Conservation (phyloP, 2,329 filamentous ascomycete species). For the Tolypocladium album region DNA sequence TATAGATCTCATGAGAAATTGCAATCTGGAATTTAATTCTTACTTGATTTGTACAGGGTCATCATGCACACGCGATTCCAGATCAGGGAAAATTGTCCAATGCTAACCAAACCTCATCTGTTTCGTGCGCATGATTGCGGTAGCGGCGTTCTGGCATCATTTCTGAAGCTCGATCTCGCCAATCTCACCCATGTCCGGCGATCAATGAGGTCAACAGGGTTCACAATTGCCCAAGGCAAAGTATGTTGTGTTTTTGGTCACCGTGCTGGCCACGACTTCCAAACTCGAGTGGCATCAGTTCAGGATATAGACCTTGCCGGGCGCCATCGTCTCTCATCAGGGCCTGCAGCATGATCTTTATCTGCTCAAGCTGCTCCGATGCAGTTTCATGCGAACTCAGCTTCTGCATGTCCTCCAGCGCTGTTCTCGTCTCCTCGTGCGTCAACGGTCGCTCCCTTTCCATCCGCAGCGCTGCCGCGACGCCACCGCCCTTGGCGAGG, state of each 20-base stretch:
- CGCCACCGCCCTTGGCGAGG: constrained; percentile 1
- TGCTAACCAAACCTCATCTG: neutral
- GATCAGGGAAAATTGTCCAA: neutral
- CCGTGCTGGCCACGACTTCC: neutral
- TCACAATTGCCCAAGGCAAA: constrained; percentile 3
- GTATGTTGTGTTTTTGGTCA: constrained; percentile 3
- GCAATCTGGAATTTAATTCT: neutral
- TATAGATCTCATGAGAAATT: neutral
- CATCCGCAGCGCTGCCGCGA: constrained; percentile 11
- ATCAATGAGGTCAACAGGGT: too few species aligned
- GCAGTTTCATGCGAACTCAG: constrained; percentile 11
- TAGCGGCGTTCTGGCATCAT: neutral
- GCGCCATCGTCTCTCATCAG: constrained; percentile 5
- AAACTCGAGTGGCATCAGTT: constrained; percentile 11
- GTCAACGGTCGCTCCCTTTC: constrained; percentile 19
- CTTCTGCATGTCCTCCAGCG: constrained; percentile 13
- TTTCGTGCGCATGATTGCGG: neutral
- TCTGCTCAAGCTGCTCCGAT: constrained; percentile 10
- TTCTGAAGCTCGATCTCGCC: too few species aligned
- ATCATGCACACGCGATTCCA: neutral
- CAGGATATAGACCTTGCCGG: constrained; percentile 1
- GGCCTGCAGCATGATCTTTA: constrained; percentile 14
- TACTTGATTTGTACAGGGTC: neutral
- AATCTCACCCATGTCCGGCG: too few species aligned
- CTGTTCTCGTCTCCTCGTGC: constrained; percentile 11